Conservation (phyloP, 345 rosid genomes). For the Eucalyptus erythrocorys region DNA sequence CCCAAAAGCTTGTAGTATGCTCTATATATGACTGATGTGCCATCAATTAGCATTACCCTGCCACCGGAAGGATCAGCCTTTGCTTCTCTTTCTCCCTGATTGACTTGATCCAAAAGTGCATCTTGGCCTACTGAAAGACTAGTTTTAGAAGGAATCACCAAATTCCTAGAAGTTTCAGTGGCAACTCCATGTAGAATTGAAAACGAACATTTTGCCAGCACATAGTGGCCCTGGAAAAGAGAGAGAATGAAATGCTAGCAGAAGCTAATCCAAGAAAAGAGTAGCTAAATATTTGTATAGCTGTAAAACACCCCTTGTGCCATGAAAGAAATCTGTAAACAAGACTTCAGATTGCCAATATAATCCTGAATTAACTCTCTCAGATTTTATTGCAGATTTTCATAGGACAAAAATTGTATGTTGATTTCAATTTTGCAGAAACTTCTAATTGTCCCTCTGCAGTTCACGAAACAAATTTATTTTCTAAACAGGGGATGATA, state of each 20-base stretch:
- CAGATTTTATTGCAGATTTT: neutral
- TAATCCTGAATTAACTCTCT: neutral
- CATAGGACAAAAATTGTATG: neutral
- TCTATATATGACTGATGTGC: conserved; percentile 86
- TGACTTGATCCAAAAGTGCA: conserved; percentile 4
- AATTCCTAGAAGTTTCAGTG: conserved; percentile 8
- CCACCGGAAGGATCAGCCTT: conserved; percentile 31
- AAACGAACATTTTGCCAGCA: conserved; percentile 13
- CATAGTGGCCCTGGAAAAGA: conserved; percentile 34
- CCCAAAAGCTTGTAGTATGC: conserved; percentile 96
- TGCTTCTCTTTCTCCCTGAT: conserved; percentile 17
- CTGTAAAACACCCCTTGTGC: neutral
- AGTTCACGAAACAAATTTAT: neutral
- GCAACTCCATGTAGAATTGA: conserved; percentile 10
- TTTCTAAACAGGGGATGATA: neutral
- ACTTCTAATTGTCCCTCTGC: neutral
- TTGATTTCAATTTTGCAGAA: neutral
- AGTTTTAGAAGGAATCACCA: conserved; percentile 12
- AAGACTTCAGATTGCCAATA: neutral
- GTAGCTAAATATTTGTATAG: neutral
- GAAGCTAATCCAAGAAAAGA: neutral
- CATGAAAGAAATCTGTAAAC: neutral
- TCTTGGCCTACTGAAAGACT: conserved; percentile 7
- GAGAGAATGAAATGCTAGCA: neutral
- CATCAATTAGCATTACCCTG: conserved; percentile 93